Evolutionary conservation across 2,329 filamentous ascomycete genomes (phyloP), one percentile per base, ranked within the genome.

Genomic region (Penicillium italicum): DNA sequence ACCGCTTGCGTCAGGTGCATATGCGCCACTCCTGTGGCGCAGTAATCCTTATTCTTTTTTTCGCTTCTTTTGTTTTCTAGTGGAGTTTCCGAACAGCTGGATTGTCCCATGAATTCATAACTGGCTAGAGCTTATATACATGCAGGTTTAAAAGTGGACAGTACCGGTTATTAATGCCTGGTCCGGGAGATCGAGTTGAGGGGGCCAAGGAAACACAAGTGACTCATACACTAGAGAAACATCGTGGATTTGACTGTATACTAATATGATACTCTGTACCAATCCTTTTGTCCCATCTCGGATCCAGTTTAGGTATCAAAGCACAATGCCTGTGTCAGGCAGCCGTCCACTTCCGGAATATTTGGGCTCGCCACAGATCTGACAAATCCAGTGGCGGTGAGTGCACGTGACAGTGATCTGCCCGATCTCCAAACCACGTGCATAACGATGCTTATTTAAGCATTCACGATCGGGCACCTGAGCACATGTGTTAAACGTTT

Each of bases 11-110:
- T 51, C 28, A 38, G 38, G 49, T 40, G 38, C 33, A 31, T 38
- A 16, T 40, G 42, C 59, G 59, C 59, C 59, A 62, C 59, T 22
- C 22, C 36, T 38, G 59, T 62, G 59, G 59, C 59, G 59, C 58
- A 58, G 55, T 4, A 14, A 36, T 26, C 26, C 48, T 51, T 55
- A 42, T 43, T 50, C 37, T 55, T 51, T 43, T 55, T 45, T 6
- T 24, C 47, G 30, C 20, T 49, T 41, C 20, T 18, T 40, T 53
- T 8, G 28, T 34, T 44, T 52, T 56, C 24, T 36, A 26, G 28
- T 56, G 58, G 59, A 43, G 46, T 49, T 56, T 48, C 53, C 50
- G 34, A 50, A 11, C 26, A 57, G 49, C 42, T 58, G 43, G 45
- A 46, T 36, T 37, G n/a, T 28, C 9, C 38, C 40, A 37, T 30